Evolutionary conservation across 768 basidiomycete genomes (phyloP), one percentile per base, ranked within the genome.

Genomic region (Lactifluus pinguis): DNA sequence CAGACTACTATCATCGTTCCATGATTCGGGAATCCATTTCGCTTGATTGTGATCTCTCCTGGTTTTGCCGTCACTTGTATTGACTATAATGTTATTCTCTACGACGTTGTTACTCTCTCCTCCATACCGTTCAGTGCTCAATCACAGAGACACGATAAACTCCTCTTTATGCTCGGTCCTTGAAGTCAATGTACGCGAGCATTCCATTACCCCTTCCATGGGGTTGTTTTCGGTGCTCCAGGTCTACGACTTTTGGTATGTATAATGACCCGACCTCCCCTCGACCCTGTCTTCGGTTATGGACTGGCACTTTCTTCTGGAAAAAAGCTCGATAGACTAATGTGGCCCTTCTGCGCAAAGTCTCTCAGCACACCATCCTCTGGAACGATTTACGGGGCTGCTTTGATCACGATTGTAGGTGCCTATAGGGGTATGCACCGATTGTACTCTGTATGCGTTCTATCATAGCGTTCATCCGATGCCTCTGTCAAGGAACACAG

Each of bases 1-100:
- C 53, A 65, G 64, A 51, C 36, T 65, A 14, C 41, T 65, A 49
- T 59, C 45, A 2, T 58, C 64, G 2, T 65, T 65, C n/a, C 64
- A 65, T 44, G 64, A 65, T 25, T 55, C 36, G 5, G 64, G 62
- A n/a, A 56, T 65, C 5, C 64, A 65, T 38, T 65, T 63, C 14
- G 64, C 64, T 5, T 65, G 47, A 49, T 49, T 19, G 11, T 34
- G 21, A 4, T 44, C 15, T 47, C 49, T 29, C 21, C 11, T 39
- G 2, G 15, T 34, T 9, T 38, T 8, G 9, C 25, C 11, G 19
- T 36, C 30, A 13, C 10, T 34, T 36, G 56, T 50, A 51, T 53
- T 42, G 17, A 58, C 19, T 5, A 41, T 42, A 8, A 32, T 41
- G 3, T 41, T 42, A 25, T 39, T 9, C 25, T n/a, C 15, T 38